Percentiles rank a stretch among this genome's conserved stretches.
These are phyloP conservation scores for Spathaspora girioi DNA, from an alignment of 805 yeast species.

Conservation along the genomic window DNA sequence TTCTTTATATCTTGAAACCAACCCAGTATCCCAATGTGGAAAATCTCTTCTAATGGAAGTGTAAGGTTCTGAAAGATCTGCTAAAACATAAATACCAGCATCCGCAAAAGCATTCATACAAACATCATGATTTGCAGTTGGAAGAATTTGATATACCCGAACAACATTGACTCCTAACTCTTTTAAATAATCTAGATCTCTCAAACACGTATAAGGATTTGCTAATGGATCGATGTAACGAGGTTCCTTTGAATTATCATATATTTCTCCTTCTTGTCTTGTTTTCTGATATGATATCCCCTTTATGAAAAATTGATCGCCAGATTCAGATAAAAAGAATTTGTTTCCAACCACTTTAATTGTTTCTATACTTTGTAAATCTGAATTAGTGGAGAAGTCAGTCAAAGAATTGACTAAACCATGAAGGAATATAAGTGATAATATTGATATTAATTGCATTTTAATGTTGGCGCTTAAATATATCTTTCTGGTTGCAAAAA, in stretches of 20 bases:
- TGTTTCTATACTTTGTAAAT: not conserved
- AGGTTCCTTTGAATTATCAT: slow-evolving; percentile 14
- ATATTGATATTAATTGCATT: not conserved
- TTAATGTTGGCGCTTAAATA: not conserved
- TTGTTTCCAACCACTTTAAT: slow-evolving; percentile 69
- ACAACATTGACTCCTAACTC: slow-evolving; percentile 71
- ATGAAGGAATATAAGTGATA: not conserved
- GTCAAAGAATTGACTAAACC: not conserved
- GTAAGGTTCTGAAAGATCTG: slow-evolving; percentile 35
- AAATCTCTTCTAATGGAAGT: slow-evolving; percentile 26
- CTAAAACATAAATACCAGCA: slow-evolving; percentile 33
- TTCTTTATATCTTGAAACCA: slow-evolving; percentile 24
- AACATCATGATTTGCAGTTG: slow-evolving; percentile 62
- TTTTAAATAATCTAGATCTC: slow-evolving; percentile 78
- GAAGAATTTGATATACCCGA: slow-evolving; percentile 84
- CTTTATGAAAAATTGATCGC: slow-evolving; percentile 79
- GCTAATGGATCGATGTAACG: slow-evolving; percentile 73
- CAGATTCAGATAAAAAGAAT: slow-evolving; percentile 69
- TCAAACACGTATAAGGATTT: slow-evolving; percentile 60
- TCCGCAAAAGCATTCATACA: slow-evolving; percentile 65
- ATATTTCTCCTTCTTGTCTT: slow-evolving; percentile 39
- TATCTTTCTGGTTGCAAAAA: not conserved
- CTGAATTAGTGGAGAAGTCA: not conserved
- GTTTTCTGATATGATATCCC: slow-evolving; percentile 88
- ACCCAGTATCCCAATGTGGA: slow-evolving; percentile 34